phyloP scores from a whole-genome alignment of 78 protist species.

The Trichosphaerium sp. region DNA sequence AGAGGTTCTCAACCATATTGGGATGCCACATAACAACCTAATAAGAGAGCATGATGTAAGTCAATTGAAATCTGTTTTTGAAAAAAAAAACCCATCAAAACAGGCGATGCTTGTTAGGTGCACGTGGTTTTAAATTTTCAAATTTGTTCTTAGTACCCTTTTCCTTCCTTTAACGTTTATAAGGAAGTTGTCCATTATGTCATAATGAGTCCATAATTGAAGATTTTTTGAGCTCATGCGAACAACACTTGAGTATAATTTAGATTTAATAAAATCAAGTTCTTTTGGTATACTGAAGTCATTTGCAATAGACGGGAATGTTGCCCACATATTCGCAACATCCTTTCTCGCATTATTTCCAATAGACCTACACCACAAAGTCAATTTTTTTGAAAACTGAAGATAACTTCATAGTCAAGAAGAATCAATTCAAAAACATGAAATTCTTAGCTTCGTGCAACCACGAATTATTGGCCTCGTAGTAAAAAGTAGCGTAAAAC shows the following conservation, averaged over 20 bases:
- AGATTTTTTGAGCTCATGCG: constrained; percentile 1
- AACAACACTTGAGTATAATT: not conserved
- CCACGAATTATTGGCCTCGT: too few relatives aligned
- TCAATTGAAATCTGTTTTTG: too few relatives aligned
- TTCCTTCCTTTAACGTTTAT: too few relatives aligned
- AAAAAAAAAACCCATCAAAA: too few relatives aligned
- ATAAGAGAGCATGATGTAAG: not conserved
- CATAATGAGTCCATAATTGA: constrained; percentile 21
- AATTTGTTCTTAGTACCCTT: too few relatives aligned
- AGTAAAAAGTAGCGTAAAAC: too few relatives aligned
- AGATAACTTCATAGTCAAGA: not conserved
- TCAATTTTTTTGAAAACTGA: not conserved
- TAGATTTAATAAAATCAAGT: not conserved
- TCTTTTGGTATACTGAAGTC: not conserved
- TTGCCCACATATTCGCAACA: not conserved
- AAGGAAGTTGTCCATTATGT: constrained; percentile 15
- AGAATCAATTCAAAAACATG: not conserved
- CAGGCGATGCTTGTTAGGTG: too few relatives aligned
- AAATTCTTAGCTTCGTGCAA: not conserved
- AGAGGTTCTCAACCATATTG: not conserved
- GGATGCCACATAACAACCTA: constrained; percentile 4
- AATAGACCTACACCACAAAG: not conserved
- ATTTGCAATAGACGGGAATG: not conserved
- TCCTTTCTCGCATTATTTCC: not conserved
- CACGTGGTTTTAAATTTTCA: too few relatives aligned